Evolutionary conservation across 1,284 basidiomycete genomes (phyloP), one percentile per base, ranked within the genome.

Genomic region (Mycena citricolor): DNA sequence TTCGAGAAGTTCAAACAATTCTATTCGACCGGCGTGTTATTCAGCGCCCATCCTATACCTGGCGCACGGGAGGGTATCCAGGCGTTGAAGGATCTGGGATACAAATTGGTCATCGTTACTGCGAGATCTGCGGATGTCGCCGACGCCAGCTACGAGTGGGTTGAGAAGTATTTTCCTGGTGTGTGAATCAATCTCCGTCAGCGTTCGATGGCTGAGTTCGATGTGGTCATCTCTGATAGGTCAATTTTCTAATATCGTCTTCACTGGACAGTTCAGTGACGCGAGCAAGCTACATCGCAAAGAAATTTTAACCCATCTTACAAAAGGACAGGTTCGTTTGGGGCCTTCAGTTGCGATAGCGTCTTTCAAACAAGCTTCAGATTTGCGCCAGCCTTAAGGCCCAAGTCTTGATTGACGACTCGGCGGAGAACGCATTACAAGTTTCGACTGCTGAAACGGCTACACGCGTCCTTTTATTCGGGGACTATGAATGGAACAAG

Each of bases 401-500:
- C 13, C 67, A 73, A 34, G 61, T 90, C 29, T 66, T 90, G 38
- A 80, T 90, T 45, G 88, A 91, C 65, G 88, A 91, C 65, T 87
- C 85, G 4, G 61, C 81, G 25, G 88, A 90, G 63, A 90, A 91
- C 61, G 83, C 83, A 13, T 56, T 86, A 11, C 73, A 80, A 43
- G 80, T 80, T 47, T 71, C 72, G 0, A 68, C 59, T 16, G 63
- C 68, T 4, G 33, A 10, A 30, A 55, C 57, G 26, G 61, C 73
- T 36, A 56, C 76, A 12, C 76, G 71, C 2, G 81, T 84, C n/a
- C 65, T 90, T 25, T 70, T 91, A 5, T 90, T 90, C 54, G 88
- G 87, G n/a, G 65, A 77, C 34, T 88, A 89, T 55, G 70, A 77
- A 39, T 91, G 88, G 88, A 89, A 88, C 62, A 69, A 67, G 57